phyloP scores from a whole-genome alignment of 2,329 filamentous ascomycete genomes.

The Seiridium cupressi region DNA sequence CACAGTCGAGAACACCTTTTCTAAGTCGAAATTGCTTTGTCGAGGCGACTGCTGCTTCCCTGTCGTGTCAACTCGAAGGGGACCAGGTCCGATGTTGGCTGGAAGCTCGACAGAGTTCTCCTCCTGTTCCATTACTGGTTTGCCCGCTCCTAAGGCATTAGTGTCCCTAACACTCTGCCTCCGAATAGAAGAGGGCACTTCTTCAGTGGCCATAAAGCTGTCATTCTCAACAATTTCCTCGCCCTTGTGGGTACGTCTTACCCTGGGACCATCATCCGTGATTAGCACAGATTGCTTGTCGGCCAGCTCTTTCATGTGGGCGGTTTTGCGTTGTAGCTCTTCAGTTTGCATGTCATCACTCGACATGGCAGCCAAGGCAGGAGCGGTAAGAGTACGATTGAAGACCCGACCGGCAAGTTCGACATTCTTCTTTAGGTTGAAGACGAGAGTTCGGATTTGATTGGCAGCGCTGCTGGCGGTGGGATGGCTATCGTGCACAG shows the following conservation, averaged over 20 bases:
- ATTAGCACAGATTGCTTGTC: conserved; percentile 86
- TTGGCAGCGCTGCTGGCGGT: conserved; percentile 50
- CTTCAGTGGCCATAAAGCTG: conserved; percentile 35
- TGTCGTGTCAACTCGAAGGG: conserved; percentile 45
- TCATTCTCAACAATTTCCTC: conserved; percentile 87
- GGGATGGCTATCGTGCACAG: conserved; percentile 56
- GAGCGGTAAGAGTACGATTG: conserved; percentile 67
- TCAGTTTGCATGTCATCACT: conserved; percentile 89
- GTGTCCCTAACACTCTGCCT: conserved; percentile 31
- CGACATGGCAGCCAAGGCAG: conserved; percentile 83
- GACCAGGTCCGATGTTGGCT: conserved; percentile 25
- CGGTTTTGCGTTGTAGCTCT: conserved; percentile 76
- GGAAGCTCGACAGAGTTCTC: conserved; percentile 24
- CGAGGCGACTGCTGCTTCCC: conserved; percentile 45
- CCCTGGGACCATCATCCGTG: conserved; percentile 71
- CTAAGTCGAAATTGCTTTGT: conserved; percentile 72
- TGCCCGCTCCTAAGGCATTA: conserved; percentile 14
- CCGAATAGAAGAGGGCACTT: conserved; percentile 34
- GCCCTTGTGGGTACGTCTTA: conserved; percentile 90
- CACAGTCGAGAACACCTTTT: conserved; percentile 81
- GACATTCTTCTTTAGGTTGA: conserved; percentile 87
- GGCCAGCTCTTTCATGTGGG: conserved; percentile 72
- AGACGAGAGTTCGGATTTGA: conserved; percentile 73
- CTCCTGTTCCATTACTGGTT: conserved; percentile 12
- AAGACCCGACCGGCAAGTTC: conserved; percentile 75